Base-by-base conservation (phyloP, 208 protist species). In the Crithidia fasciculata region DNA sequence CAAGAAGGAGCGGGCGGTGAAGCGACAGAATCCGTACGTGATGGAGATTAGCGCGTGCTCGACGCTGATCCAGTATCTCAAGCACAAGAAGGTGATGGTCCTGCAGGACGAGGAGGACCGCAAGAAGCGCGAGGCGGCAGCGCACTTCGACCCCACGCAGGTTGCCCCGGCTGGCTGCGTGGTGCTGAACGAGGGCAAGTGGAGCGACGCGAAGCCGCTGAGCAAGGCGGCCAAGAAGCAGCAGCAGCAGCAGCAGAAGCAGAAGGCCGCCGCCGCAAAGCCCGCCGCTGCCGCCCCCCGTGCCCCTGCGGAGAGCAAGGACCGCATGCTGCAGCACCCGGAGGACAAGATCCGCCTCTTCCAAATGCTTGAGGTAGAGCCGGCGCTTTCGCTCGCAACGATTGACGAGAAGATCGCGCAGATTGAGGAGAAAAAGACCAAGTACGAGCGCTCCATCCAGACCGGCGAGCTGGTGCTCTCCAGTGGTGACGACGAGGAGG, bases 341-440 rank as follows among this genome's bases (percentile, higher is more conserved):
- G 83, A 90, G 61, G 91, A 94, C 8, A 96, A 89, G 74, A 78
- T 89, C 5, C 68, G 80, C 6, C 70, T 90, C 28, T 94, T 96
- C 65, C 70, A 84, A 47, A 64, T 80, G 39, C 81, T 94, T 43
- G 75, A 75, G 37, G 71, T 90, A 13, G 83, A 92, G 47, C 86
- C 88, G 18, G 86, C 84, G 2, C 40, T 82, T 28, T 75, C 80
- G 37, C 58, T 88, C 43, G 74, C 63, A 12, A 55, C 72, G 8
- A 85, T 96, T 47, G 89, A 89, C 40, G 72, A 67, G 7, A 72
- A 63, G 28, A 71, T 96, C 15, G 50, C 60, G 13, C 58, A 79
- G 13, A 78, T 96, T 15, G 74, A 82, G 45, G 73, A 50, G 44
- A 85, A 84, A 50, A 68, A 82, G 49, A 67, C 55, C 40, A 82